A percentile compares a stretch with the other conserved stretches of the same genome.
These are phyloP conservation scores for Spinacia oleracea DNA, from an alignment of 179 eudicot species.

Conservation along the genomic window DNA sequence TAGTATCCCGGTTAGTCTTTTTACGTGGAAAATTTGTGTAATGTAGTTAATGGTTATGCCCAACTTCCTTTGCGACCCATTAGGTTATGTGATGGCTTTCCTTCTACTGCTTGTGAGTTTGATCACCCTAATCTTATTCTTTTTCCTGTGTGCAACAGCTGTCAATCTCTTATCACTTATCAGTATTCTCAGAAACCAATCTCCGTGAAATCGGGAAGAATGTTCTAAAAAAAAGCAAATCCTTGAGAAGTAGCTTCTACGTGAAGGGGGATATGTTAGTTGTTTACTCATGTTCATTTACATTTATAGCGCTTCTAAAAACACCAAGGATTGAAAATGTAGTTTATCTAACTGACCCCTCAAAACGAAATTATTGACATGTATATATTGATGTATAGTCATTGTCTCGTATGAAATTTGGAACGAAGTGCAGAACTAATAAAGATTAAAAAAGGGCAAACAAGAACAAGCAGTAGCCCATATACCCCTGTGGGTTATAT, in stretches of 20 bases:
- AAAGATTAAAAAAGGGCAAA: not conserved
- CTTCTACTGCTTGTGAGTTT: slow-evolving; percentile 47
- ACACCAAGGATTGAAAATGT: not conserved
- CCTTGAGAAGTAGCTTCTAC: not conserved
- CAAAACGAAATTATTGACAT: not conserved
- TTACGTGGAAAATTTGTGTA: slow-evolving; percentile 17
- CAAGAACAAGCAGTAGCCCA: not conserved
- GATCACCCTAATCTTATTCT: not conserved
- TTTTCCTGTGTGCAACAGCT: not conserved
- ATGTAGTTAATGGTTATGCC: slow-evolving; percentile 48
- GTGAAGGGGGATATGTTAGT: not conserved
- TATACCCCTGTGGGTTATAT: not conserved
- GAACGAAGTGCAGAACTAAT: not conserved
- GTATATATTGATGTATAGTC: not conserved
- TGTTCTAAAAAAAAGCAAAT: not conserved
- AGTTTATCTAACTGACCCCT: not conserved
- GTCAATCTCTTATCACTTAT: not conserved
- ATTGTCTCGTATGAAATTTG: not conserved
- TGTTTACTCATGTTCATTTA: not conserved
- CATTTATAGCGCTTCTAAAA: not conserved
- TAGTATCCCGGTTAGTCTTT: slow-evolving; percentile 12
- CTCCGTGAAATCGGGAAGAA: not conserved
- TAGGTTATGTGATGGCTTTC: slow-evolving; percentile 42
- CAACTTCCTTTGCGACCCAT: slow-evolving; percentile 43
- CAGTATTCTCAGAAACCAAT: not conserved